Evolutionary conservation across 371 early-diverging fungal genomes (phyloP).

Genomic region (Batkoa obscura): DNA sequence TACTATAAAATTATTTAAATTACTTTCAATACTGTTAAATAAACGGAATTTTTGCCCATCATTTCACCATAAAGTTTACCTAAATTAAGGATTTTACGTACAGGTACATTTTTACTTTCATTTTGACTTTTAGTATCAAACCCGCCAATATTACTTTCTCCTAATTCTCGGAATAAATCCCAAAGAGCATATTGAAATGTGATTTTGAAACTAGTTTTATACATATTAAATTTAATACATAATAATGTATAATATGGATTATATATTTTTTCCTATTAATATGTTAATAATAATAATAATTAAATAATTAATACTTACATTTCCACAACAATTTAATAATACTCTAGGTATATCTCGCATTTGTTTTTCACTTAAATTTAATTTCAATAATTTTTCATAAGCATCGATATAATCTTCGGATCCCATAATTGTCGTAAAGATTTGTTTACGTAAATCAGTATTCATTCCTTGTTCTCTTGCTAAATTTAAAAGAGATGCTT

Average conservation of each 20-base stretch:
- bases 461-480: constrained; percentile 85
- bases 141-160: constrained; percentile 57
- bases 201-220: constrained; percentile 61
- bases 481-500: constrained; percentile 35
- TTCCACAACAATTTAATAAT: constrained; percentile 68
- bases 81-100: constrained; percentile 44
- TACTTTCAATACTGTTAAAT: constrained; percentile 37
- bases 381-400: constrained; percentile 60
- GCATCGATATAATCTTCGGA: constrained; percentile 81
- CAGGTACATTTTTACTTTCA: constrained; percentile 18
- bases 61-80: constrained; percentile 55
- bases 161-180: constrained; percentile 71
- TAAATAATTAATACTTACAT: constrained; percentile 22
- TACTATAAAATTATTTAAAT: neutral
- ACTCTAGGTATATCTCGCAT: constrained; percentile 89
- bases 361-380: constrained; percentile 72
- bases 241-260: constrained; percentile 91
- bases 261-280: constrained; percentile 51
- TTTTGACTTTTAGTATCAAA: constrained; percentile 19
- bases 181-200: constrained; percentile 89
- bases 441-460: constrained; percentile 79
- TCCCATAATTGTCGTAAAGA: constrained; percentile 82
- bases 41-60: constrained; percentile 32
- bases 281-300: neutral
- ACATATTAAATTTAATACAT: constrained; percentile 49